Evolutionary conservation across 2,329 filamentous ascomycete species (phyloP).

Genomic region (Teratosphaeria epicoccoides): DNA sequence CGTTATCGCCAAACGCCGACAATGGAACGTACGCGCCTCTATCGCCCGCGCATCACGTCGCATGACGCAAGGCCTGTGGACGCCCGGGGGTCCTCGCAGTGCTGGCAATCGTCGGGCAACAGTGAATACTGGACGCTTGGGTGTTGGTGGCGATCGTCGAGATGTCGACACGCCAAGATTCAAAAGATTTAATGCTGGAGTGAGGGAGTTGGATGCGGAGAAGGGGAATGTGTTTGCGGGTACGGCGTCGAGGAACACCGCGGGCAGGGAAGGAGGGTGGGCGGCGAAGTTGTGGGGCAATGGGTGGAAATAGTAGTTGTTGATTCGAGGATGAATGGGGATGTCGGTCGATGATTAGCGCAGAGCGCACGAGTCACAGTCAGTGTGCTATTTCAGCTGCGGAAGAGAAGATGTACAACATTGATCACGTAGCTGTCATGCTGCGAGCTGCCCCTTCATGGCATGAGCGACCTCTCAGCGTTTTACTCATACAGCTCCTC

Average conservation of each 20-base stretch:
- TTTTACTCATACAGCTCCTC: neutral
- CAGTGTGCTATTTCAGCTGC: too few relatives aligned
- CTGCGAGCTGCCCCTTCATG: too few relatives aligned
- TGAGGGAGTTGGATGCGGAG: constrained; percentile 21
- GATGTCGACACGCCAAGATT: constrained; percentile 6
- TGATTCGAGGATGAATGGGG: too few relatives aligned
- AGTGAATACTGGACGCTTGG: constrained; percentile 2
- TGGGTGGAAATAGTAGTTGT: constrained; percentile 22
- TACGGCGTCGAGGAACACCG: constrained; percentile 2
- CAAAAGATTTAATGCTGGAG: constrained; percentile 18
- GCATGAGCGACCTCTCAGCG: neutral
- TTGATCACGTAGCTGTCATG: too few relatives aligned
- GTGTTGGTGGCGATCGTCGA: constrained; percentile 1
- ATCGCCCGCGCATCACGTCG: constrained; percentile 53
- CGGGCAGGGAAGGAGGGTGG: constrained; percentile 10
- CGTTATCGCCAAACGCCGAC: constrained; percentile 71
- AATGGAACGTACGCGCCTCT: constrained; percentile 68
- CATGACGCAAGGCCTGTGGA: constrained; percentile 22
- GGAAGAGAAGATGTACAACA: too few relatives aligned
- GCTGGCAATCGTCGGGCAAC: constrained; percentile 3
- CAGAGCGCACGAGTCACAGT: too few relatives aligned
- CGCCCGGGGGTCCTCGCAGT: constrained; percentile 1
- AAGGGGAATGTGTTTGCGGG: constrained; percentile 1
- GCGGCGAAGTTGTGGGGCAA: constrained; percentile 15
- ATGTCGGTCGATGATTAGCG: too few relatives aligned